Percentiles rank a stretch among this genome's conserved stretches.
These are phyloP conservation scores for Fusarium tupiense DNA, from an alignment of 2,329 filamentous ascomycete species.

Conservation along the genomic window DNA sequence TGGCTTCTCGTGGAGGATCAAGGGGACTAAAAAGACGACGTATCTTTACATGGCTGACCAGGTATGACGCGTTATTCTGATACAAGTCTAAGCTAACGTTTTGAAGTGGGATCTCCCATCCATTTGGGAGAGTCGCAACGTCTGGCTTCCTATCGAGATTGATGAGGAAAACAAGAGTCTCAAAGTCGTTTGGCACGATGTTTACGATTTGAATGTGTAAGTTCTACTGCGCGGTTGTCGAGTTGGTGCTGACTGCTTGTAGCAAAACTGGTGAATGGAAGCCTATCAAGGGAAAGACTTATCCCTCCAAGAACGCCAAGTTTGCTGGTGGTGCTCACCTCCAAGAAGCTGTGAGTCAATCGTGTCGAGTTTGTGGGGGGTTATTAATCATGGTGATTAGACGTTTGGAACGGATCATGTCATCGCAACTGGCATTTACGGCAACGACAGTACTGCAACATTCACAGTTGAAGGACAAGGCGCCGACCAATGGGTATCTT, in stretches of 20 bases:
- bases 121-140: conserved; percentile 64
- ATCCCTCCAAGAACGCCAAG: conserved; percentile 55
- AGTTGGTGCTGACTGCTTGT: background rate
- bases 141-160: conserved; percentile 64
- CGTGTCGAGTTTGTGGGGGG: rapidly evolving
- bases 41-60: conserved; percentile 61
- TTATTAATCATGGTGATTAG: conserved; percentile 10
- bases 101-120: conserved; percentile 59
- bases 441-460: conserved; percentile 61
- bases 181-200: conserved; percentile 61
- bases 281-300: conserved; percentile 58
- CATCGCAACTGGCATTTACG: conserved; percentile 62
- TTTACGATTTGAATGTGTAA: conserved; percentile 62
- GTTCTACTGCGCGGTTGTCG: rapidly evolving
- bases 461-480: conserved; percentile 60
- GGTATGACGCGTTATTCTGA: background rate
- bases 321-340: conserved; percentile 56
- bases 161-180: conserved; percentile 60
- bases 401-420: conserved; percentile 56
- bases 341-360: conserved; percentile 56
- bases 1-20: conserved; percentile 59
- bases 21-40: conserved; percentile 56
- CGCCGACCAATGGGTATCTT: conserved; percentile 63
- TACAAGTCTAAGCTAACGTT: background rate
- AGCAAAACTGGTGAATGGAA: conserved; percentile 58